A percentile compares a stretch with the other conserved stretches of the same genome.
Evolutionary conservation across 2,329 filamentous ascomycete genomes (phyloP).

Genomic region (Whalleya microplaca): DNA sequence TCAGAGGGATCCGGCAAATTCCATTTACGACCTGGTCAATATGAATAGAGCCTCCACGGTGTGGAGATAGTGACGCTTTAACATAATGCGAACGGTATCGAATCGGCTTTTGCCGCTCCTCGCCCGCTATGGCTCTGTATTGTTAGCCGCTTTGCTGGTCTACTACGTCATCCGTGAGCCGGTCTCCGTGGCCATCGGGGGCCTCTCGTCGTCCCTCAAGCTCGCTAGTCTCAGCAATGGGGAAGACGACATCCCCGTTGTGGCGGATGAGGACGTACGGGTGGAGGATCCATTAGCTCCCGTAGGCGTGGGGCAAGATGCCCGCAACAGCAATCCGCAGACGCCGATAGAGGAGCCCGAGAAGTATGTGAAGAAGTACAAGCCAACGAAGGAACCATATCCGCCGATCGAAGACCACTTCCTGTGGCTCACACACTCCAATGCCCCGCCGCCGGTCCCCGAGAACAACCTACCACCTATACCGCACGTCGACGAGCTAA

Average conservation of each 20-base stretch:
- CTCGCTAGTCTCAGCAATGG: slow-evolving; percentile 1
- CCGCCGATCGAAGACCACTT: slow-evolving; percentile 43
- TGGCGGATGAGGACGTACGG: slow-evolving; percentile 4
- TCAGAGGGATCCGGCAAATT: slow-evolving; percentile 21
- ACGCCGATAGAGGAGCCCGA: slow-evolving; percentile 4
- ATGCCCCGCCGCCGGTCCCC: slow-evolving; percentile 33
- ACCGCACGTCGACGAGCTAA: slow-evolving; percentile 40
- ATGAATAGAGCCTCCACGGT: slow-evolving; percentile 28
- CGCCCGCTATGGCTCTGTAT: slow-evolving; percentile 35
- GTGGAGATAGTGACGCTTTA: slow-evolving; percentile 31
- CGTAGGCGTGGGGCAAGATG: slow-evolving; percentile 22
- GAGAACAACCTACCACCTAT: slow-evolving; percentile 40
- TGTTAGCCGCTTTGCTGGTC: slow-evolving; percentile 37
- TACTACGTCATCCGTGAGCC: slow-evolving; percentile 38
- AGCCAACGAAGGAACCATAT: slow-evolving; percentile 33
- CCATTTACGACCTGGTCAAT: slow-evolving; percentile 27
- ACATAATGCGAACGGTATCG: slow-evolving; percentile 33
- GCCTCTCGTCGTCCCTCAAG: slow-evolving; percentile 16
- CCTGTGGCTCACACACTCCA: slow-evolving; percentile 39
- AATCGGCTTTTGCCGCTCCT: slow-evolving; percentile 36
- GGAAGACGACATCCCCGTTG: slow-evolving; percentile 5
- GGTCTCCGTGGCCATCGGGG: slow-evolving; percentile 18
- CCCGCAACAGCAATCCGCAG: slow-evolving; percentile 26
- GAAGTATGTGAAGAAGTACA: slow-evolving; percentile 36
- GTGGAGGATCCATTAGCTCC: slow-evolving; percentile 8